Evolutionary conservation across 1,284 basidiomycete genomes (phyloP).

Genomic region (Cryptococcus neoformans): DNA sequence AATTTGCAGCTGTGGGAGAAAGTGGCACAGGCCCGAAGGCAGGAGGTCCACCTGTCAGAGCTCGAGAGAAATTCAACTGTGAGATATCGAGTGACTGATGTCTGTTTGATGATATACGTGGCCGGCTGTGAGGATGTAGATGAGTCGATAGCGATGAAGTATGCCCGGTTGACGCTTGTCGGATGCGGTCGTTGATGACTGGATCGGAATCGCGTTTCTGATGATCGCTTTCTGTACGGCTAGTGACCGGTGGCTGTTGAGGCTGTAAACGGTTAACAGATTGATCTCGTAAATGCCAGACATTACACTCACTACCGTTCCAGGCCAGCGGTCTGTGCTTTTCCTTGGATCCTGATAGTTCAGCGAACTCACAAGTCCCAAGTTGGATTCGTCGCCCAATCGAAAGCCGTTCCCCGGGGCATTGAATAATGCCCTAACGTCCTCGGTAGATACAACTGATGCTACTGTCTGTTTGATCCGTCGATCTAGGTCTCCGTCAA

Average conservation of each 20-base stretch:
- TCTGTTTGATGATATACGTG: conserved; percentile 32
- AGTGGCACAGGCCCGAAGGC: conserved; percentile 33
- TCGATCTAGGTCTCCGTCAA: conserved; percentile 25
- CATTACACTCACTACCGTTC: conserved; percentile 4
- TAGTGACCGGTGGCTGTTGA: conserved; percentile 38
- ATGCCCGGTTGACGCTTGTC: conserved; percentile 54
- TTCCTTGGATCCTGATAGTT: conserved; percentile 24
- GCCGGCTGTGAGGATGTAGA: conserved; percentile 29
- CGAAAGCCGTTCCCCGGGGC: conserved; percentile 65
- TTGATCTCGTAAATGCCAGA: background rate
- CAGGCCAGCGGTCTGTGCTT: conserved; percentile 26
- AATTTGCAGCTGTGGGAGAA: conserved; percentile 21
- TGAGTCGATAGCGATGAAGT: conserved; percentile 5
- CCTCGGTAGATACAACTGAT: conserved; percentile 52
- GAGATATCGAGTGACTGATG: conserved; percentile 51
- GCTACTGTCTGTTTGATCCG: too few species aligned
- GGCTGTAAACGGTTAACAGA: background rate
- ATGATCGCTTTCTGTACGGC: conserved; percentile 67
- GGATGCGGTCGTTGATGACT: conserved; percentile 77
- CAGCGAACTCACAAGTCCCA: conserved; percentile 25
- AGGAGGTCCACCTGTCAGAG: conserved; percentile 12
- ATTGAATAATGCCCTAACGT: conserved; percentile 92
- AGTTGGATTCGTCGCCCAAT: conserved; percentile 53
- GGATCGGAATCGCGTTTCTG: conserved; percentile 83
- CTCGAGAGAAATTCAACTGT: conserved; percentile 43